phyloP scores from a whole-genome alignment of 495 filamentous ascomycete species.

The Hypoxylon fuscum region DNA sequence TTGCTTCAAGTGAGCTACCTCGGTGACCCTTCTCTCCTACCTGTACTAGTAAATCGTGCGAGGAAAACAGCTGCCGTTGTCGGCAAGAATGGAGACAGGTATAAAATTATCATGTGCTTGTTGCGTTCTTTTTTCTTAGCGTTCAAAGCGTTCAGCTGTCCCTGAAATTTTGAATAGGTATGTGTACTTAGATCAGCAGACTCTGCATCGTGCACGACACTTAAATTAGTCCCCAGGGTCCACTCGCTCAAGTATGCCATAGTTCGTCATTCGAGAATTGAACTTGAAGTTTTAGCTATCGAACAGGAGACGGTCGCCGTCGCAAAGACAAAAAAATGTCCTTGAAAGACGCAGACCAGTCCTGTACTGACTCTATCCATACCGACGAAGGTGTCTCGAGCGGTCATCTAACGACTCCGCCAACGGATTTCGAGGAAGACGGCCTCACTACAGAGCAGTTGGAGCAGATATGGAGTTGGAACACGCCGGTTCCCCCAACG shows the following conservation, averaged over 20 bases:
- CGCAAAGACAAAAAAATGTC: slow-evolving; percentile 17
- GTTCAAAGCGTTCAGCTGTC: slow-evolving; percentile 19
- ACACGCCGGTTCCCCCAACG: slow-evolving; percentile 48
- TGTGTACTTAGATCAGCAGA: slow-evolving; percentile 17
- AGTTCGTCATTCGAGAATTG: slow-evolving; percentile 7
- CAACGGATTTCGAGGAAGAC: slow-evolving; percentile 42
- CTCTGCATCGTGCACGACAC: slow-evolving; percentile 18
- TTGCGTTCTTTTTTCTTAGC: slow-evolving; percentile 25
- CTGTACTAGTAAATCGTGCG: slow-evolving; percentile 20
- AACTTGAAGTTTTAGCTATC: slow-evolving; percentile 9
- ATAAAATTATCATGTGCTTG: slow-evolving; percentile 32
- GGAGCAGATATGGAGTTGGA: slow-evolving; percentile 53
- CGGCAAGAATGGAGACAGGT: slow-evolving; percentile 39
- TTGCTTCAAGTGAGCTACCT: slow-evolving; percentile 31
- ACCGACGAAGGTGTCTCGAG: slow-evolving; percentile 38
- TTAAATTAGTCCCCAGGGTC: slow-evolving; percentile 18
- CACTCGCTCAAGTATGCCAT: slow-evolving; percentile 13
- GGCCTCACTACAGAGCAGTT: slow-evolving; percentile 41
- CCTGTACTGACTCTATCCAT: slow-evolving; percentile 25
- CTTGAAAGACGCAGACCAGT: slow-evolving; percentile 20
- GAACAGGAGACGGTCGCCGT: slow-evolving; percentile 4
- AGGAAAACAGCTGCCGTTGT: slow-evolving; percentile 36
- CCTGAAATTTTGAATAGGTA: slow-evolving; percentile 13
- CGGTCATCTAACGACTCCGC: slow-evolving; percentile 40
- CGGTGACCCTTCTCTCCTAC: slow-evolving; percentile 21